Evolutionary conservation across 495 filamentous ascomycete genomes (phyloP).

Genomic region (Lasiosphaeria ovina): DNA sequence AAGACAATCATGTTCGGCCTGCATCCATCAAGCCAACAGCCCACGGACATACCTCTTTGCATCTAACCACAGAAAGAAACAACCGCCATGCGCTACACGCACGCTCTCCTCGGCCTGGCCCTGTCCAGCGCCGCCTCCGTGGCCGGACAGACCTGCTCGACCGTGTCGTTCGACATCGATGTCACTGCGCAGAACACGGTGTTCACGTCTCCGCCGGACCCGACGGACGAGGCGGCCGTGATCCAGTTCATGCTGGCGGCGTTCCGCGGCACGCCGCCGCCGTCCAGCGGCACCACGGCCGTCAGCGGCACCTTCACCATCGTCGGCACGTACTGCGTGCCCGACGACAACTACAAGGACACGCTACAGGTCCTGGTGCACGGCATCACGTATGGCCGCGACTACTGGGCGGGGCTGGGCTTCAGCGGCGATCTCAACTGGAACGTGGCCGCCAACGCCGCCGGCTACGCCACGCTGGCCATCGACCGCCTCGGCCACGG

Average conservation of each 20-base stretch:
- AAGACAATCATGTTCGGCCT: no score
- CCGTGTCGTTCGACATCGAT: conserved; percentile 11
- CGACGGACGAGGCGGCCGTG: conserved; percentile 5
- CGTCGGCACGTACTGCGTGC: conserved; percentile 13
- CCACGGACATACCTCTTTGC: no score
- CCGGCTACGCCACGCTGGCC: conserved; percentile 21
- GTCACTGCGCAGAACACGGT: conserved; percentile 1
- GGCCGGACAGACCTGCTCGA: not conserved
- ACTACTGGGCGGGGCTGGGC: conserved; percentile 16
- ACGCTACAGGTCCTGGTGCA: conserved; percentile 23
- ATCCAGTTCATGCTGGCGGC: not conserved
- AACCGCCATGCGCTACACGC: conserved; percentile 11
- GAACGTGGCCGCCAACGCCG: conserved; percentile 12
- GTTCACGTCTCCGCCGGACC: conserved; percentile 11
- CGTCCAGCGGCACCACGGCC: conserved; percentile 7
- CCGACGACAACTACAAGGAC: not conserved
- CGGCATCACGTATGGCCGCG: conserved; percentile 24
- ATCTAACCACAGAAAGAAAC: no score
- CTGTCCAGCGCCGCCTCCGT: conserved; percentile 1
- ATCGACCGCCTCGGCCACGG: conserved; percentile 27
- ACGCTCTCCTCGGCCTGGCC: not conserved
- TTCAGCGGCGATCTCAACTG: conserved; percentile 15
- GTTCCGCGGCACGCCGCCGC: conserved; percentile 3
- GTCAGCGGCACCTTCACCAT: conserved; percentile 16
- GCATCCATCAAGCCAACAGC: no score